Conservation (phyloP, 352 stramenopile genomes). For the Salisapilia sapeloensis region DNA sequence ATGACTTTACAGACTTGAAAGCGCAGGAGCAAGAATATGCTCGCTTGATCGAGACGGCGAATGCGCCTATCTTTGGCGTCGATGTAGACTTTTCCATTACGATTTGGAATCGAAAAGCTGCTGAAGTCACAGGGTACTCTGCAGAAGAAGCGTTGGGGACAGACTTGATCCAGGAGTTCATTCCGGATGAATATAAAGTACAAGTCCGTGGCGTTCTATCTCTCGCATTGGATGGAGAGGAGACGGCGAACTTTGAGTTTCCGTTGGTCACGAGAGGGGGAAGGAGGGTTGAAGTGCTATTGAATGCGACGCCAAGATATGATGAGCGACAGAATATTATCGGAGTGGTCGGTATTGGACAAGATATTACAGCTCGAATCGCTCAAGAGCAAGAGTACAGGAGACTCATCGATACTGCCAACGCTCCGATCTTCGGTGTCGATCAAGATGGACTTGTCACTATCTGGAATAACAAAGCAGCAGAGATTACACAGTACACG, state of each 20-base stretch:
- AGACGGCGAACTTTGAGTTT: conserved; percentile 76
- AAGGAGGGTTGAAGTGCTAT: conserved; percentile 51
- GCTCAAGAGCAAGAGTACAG: conserved; percentile 82
- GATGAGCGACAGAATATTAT: conserved; percentile 62
- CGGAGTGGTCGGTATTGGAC: conserved; percentile 69
- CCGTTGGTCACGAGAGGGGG: conserved; percentile 62
- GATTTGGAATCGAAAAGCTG: conserved; percentile 85
- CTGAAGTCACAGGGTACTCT: conserved; percentile 78
- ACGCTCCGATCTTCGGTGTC: conserved; percentile 82
- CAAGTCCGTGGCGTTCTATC: conserved; percentile 47
- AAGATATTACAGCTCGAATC: conserved; percentile 79
- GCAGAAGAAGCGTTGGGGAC: conserved; percentile 79
- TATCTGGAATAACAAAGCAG: conserved; percentile 87
- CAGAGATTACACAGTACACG: conserved; percentile 82
- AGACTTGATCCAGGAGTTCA: conserved; percentile 80
- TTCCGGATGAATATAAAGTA: conserved; percentile 53
- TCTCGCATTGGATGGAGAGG: conserved; percentile 42
- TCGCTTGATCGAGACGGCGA: conserved; percentile 76
- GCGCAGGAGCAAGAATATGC: conserved; percentile 81
- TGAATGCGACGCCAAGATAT: conserved; percentile 62
- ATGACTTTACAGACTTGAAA: conserved; percentile 68
- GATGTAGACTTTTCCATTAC: conserved; percentile 60
- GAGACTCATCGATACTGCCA: conserved; percentile 79
- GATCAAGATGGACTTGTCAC: conserved; percentile 66
- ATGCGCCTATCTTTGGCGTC: conserved; percentile 80